phyloP scores from a whole-genome alignment of 768 basidiomycete genomes.

The Trametopsis cervina region DNA sequence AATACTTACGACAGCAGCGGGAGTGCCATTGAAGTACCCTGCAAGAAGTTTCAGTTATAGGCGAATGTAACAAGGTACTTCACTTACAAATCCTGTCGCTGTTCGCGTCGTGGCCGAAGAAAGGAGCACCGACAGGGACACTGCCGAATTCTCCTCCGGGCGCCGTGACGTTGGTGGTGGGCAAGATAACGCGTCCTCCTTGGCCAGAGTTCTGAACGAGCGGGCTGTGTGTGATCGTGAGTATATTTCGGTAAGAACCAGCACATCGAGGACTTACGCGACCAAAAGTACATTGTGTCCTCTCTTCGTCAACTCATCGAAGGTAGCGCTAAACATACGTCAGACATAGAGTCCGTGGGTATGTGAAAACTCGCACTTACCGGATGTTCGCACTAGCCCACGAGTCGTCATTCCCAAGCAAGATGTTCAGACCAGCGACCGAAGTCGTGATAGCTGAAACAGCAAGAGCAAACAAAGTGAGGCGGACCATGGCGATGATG shows the following conservation, averaged over 20 bases:
- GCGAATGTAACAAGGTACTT: background rate
- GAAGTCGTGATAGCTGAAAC: slow-evolving; percentile 11
- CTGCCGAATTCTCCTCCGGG: slow-evolving; percentile 26
- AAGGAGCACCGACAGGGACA: slow-evolving; percentile 25
- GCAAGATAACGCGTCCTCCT: slow-evolving; percentile 25
- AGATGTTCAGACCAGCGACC: slow-evolving; percentile 21
- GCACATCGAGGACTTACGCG: slow-evolving; percentile 16
- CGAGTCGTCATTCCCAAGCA: slow-evolving; percentile 27
- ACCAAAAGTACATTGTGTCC: slow-evolving; percentile 26
- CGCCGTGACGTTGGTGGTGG: slow-evolving; percentile 23
- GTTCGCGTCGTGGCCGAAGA: slow-evolving; percentile 22
- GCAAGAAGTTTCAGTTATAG: background rate
- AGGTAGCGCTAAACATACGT: slow-evolving; percentile 20
- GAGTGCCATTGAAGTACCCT: slow-evolving; percentile 29
- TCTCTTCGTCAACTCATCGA: slow-evolving; percentile 18
- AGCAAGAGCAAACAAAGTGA: background rate
- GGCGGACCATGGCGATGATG: background rate
- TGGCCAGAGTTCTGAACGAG: slow-evolving; percentile 27
- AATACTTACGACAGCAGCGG: slow-evolving; percentile 20
- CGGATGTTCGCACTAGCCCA: slow-evolving; percentile 30
- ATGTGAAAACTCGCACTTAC: slow-evolving; percentile 10
- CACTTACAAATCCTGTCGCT: slow-evolving; percentile 23
- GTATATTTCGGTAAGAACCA: too few relatives aligned
- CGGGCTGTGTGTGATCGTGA: slow-evolving; percentile 19
- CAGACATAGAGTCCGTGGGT: background rate